phyloP scores from a whole-genome alignment of 345 rosid species.

The Lepidium sativum region DNA sequence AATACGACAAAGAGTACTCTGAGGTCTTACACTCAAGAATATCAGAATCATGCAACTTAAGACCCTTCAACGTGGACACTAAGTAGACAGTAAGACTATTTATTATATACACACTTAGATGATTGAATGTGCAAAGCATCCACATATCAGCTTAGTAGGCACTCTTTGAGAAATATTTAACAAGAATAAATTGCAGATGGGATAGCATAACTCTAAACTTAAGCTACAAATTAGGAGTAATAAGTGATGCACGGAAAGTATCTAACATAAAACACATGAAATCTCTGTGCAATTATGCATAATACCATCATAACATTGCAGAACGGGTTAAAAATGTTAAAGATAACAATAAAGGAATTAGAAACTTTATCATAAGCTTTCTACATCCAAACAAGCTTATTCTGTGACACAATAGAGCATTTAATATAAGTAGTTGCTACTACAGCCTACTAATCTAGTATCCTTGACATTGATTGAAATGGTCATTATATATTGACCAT shows the following conservation, averaged over 20 bases:
- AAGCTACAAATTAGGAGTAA: not conserved
- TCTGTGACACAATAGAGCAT: not conserved
- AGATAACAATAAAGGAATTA: not conserved
- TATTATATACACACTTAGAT: not conserved
- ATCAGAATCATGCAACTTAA: slow-evolving; percentile 1
- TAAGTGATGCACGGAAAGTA: not conserved
- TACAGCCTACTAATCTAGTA: not conserved
- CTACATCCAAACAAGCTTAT: slow-evolving; percentile 3
- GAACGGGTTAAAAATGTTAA: not conserved
- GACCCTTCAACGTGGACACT: not conserved
- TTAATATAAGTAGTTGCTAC: not conserved
- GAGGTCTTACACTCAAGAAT: slow-evolving; percentile 25
- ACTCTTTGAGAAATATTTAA: not conserved
- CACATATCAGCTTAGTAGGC: not conserved
- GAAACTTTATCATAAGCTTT: not conserved
- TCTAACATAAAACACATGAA: not conserved
- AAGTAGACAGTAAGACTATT: not conserved
- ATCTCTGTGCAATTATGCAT: not conserved
- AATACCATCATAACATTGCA: slow-evolving; percentile 12
- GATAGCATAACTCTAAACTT: not conserved
- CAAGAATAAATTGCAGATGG: not conserved
- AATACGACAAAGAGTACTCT: slow-evolving; percentile 20
- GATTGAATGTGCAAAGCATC: slow-evolving; percentile 4
- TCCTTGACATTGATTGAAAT: not conserved
- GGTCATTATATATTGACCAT: slow-evolving; percentile 13